Conservation (phyloP, 306 rosid genomes). For the Abrus pulchellus region DNA sequence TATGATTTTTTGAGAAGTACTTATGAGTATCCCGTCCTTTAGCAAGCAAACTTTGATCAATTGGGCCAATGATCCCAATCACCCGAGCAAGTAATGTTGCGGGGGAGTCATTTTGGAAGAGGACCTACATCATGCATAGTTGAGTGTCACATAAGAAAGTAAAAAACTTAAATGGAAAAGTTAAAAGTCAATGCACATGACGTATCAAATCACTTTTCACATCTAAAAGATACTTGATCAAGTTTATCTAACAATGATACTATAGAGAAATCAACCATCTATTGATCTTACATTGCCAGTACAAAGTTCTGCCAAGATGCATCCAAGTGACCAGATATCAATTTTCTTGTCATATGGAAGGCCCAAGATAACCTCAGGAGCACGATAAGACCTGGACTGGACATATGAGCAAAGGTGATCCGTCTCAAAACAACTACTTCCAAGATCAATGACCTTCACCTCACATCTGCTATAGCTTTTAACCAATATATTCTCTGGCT, state of each 20-base stretch:
- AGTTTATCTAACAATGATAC: conserved; percentile 20
- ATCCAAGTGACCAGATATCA: conserved; percentile 99
- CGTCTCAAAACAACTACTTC: conserved; percentile 99
- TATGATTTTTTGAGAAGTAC: conserved; percentile 93
- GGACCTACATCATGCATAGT: conserved; percentile 67
- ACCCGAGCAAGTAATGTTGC: conserved; percentile 96
- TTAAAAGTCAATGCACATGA: background rate
- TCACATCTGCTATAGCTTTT: conserved; percentile 99
- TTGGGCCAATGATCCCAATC: conserved; percentile 85
- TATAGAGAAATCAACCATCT: background rate
- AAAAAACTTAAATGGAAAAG: conserved; percentile 5
- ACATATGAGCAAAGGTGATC: conserved; percentile 99
- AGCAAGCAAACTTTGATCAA: conserved; percentile 90
- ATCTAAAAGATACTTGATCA: conserved; percentile 11
- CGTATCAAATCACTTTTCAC: conserved; percentile 35
- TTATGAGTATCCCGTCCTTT: conserved; percentile 95
- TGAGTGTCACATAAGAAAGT: conserved; percentile 40
- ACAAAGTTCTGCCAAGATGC: conserved; percentile 98
- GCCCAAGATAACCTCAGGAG: conserved; percentile 99
- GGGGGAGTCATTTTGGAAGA: conserved; percentile 97
- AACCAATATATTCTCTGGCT: conserved; percentile 97
- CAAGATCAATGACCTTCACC: conserved; percentile 99
- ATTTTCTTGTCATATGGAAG: conserved; percentile 96
- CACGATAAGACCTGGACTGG: conserved; percentile 99
- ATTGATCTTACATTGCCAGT: conserved; percentile 90